These are phyloP conservation scores for Trifolium repens DNA, from an alignment of 306 rosid species.

Conservation along the genomic window DNA sequence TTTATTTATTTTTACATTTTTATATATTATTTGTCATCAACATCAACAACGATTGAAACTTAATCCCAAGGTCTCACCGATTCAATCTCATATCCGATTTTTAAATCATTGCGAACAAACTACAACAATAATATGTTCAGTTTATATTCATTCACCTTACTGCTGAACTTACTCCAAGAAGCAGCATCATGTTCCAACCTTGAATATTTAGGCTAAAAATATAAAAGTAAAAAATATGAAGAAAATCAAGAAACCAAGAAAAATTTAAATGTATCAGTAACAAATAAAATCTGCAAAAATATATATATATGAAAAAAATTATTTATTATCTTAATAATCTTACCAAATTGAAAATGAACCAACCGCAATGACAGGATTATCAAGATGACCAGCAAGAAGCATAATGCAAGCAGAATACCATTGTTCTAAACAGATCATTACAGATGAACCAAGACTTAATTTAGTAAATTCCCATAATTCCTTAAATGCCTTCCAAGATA, in stretches of 20 bases:
- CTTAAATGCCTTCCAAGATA: constrained; percentile 66
- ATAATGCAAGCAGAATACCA: constrained; percentile 45
- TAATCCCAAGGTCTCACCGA: too few relatives aligned
- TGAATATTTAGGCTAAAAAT: constrained; percentile 38
- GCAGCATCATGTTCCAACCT: constrained; percentile 22
- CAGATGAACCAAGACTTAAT: constrained; percentile 57
- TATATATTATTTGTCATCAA: too few relatives aligned
- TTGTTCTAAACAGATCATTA: constrained; percentile 61
- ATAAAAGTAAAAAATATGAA: background rate
- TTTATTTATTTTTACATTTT: too few relatives aligned
- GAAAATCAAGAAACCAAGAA: background rate
- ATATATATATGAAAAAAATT: background rate
- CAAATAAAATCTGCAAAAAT: background rate
- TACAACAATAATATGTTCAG: background rate
- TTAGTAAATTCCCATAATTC: constrained; percentile 69
- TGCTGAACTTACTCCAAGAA: constrained; percentile 40
- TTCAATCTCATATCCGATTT: background rate
- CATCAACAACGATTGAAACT: too few relatives aligned
- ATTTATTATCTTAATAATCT: background rate
- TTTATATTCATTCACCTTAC: constrained; percentile 39
- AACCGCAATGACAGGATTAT: constrained; percentile 54
- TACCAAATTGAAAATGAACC: constrained; percentile 69
- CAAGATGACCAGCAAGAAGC: constrained; percentile 52
- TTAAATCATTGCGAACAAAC: too few relatives aligned
- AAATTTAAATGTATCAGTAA: background rate